Conservation (phyloP, 148 eudicot species). For the Camellia lanceoleosa region DNA sequence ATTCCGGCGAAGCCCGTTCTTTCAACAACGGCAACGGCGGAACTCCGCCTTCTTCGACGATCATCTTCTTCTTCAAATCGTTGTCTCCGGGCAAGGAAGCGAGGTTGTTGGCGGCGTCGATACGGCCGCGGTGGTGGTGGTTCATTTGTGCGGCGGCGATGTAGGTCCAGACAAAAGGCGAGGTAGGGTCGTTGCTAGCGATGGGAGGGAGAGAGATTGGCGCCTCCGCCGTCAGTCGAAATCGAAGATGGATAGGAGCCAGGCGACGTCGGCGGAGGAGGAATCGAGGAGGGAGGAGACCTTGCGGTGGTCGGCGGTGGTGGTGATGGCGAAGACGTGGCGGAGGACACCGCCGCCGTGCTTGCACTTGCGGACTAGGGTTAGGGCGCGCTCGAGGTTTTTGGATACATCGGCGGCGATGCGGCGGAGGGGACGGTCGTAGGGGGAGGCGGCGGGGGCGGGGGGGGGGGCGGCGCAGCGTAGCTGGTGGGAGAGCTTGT, state of each 20-base stretch:
- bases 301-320: conserved; percentile 64
- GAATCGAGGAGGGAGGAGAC: conserved; percentile 49
- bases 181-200: too few relatives aligned
- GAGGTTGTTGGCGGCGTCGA: too few relatives aligned
- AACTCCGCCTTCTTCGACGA: too few relatives aligned
- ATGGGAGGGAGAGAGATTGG: too few relatives aligned
- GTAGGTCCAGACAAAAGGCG: too few relatives aligned
- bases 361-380: conserved; percentile 58
- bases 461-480: conserved; percentile 49
- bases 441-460: conserved; percentile 39
- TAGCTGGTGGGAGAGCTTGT: conserved; percentile 55
- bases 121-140: too few relatives aligned
- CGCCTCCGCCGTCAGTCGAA: too few relatives aligned
- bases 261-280: conserved; percentile 54
- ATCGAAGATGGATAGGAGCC: conserved; percentile 47
- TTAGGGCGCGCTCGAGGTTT: conserved; percentile 52
- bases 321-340: conserved; percentile 57
- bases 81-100: too few relatives aligned
- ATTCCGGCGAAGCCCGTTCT: too few relatives aligned
- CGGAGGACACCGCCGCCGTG: conserved; percentile 44
- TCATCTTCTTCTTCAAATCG: too few relatives aligned
- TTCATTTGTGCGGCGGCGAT: too few relatives aligned
- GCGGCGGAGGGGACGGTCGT: conserved; percentile 76
- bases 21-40: too few relatives aligned
- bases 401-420: conserved; percentile 49